Percentiles rank a stretch among this genome's conserved stretches.
phyloP scores from a whole-genome alignment of 352 stramenopile genomes.

The Globisporangium rhizosaccharum region DNA sequence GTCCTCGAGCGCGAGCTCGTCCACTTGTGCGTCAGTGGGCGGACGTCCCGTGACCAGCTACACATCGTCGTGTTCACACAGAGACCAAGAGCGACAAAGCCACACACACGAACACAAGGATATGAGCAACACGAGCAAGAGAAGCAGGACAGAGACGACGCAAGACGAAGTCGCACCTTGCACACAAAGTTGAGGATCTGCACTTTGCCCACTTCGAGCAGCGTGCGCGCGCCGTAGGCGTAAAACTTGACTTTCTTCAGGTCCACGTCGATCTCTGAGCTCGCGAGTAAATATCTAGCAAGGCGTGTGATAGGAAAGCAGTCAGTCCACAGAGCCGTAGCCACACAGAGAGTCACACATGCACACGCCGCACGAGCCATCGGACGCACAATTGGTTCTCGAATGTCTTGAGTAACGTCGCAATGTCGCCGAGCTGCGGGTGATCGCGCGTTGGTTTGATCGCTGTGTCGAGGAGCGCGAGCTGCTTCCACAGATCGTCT shows the following conservation, averaged over 20 bases:
- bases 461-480: conserved; percentile 50
- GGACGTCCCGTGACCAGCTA: conserved; percentile 66
- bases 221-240: conserved; percentile 54
- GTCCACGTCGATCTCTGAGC: conserved; percentile 67
- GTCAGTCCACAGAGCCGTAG: background rate
- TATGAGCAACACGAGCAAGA: background rate
- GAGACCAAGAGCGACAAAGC: background rate
- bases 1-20: conserved; percentile 59
- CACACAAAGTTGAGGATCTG: conserved; percentile 87
- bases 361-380: background rate
- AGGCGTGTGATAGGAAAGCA: background rate
- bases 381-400: conserved; percentile 64
- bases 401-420: conserved; percentile 70
- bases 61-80: background rate
- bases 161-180: conserved; percentile 40
- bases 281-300: conserved; percentile 57
- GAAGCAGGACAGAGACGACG: background rate
- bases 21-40: conserved; percentile 61
- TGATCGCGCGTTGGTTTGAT: conserved; percentile 63
- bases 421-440: conserved; percentile 62
- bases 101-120: background rate
- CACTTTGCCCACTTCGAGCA: conserved; percentile 78
- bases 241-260: conserved; percentile 78
- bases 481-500: conserved; percentile 81
- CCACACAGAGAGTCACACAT: background rate